phyloP scores from a whole-genome alignment of 1,284 basidiomycete genomes.

The Hemileia vastatrix region DNA sequence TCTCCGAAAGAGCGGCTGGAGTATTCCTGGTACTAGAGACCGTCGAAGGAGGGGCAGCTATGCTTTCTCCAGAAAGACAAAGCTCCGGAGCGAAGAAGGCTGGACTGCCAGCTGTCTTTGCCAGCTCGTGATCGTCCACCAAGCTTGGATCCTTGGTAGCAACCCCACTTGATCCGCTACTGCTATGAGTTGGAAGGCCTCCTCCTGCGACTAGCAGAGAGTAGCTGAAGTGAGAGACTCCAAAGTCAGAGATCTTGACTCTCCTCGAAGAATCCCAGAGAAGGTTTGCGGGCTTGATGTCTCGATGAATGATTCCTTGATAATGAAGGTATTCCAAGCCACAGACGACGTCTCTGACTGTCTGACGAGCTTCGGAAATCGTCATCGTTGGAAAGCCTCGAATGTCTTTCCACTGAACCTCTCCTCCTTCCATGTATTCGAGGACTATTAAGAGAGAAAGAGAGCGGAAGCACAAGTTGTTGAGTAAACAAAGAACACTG shows the following conservation, averaged over 20 bases:
- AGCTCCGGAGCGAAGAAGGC: constrained; percentile 97
- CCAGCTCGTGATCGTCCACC: constrained; percentile 57
- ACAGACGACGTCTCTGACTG: constrained; percentile 83
- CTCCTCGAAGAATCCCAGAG: constrained; percentile 68
- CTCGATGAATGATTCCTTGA: constrained; percentile 95
- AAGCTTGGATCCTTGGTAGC: too few relatives aligned
- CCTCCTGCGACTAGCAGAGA: constrained; percentile 56
- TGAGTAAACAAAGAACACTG: constrained; percentile 11
- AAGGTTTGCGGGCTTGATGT: constrained; percentile 96
- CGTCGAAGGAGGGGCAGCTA: not conserved
- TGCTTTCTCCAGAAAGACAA: constrained; percentile 49
- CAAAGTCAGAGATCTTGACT: constrained; percentile 96
- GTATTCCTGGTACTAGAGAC: constrained; percentile 24
- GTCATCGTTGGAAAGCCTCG: constrained; percentile 57
- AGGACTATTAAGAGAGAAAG: constrained; percentile 54
- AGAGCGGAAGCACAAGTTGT: not conserved
- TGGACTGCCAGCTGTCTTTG: constrained; percentile 88
- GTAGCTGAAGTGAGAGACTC: constrained; percentile 63
- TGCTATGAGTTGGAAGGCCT: constrained; percentile 24
- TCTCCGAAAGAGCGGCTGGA: constrained; percentile 7
- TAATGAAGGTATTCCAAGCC: constrained; percentile 91
- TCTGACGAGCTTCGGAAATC: constrained; percentile 69
- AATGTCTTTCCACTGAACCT: constrained; percentile 64
- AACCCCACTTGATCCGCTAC: not conserved
- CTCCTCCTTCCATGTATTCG: constrained; percentile 89